A percentile compares a stretch with the other conserved stretches of the same genome.
Evolutionary conservation across 177 flowering plant genomes (phyloP).

Genomic region (Vitis hybrid): DNA sequence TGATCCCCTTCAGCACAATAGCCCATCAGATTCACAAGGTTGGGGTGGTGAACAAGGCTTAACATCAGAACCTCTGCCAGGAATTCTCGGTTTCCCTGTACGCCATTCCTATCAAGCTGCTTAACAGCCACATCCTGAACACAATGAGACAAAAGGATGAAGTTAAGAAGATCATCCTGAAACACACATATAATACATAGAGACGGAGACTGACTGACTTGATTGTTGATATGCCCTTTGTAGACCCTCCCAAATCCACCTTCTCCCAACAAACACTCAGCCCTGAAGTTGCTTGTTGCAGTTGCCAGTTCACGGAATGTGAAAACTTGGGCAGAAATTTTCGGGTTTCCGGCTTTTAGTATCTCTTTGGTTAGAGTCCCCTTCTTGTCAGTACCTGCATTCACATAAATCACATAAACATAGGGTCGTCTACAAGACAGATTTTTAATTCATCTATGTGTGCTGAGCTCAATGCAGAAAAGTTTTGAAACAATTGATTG

Average conservation of each 20-base stretch:
- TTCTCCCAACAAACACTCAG: constrained; percentile 34
- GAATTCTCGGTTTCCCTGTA: constrained; percentile 37
- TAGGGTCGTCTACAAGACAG: no score
- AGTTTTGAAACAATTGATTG: no score
- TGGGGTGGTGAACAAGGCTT: constrained; percentile 27
- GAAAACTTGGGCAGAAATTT: constrained; percentile 24
- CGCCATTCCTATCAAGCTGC: constrained; percentile 28
- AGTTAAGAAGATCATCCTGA: neutral
- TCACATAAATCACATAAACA: neutral
- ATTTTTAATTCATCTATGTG: neutral
- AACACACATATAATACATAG: neutral
- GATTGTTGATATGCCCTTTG: constrained; percentile 34
- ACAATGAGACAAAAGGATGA: neutral
- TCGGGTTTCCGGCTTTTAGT: constrained; percentile 16
- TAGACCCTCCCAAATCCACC: constrained; percentile 57
- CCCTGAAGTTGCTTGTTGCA: constrained; percentile 39
- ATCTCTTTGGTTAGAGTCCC: constrained; percentile 21
- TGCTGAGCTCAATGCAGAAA: no score
- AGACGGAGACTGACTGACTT: constrained; percentile 22
- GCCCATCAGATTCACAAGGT: constrained; percentile 31
- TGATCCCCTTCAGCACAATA: constrained; percentile 34
- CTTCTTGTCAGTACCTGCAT: constrained; percentile 25
- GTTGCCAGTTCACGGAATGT: constrained; percentile 27
- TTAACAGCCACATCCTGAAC: constrained; percentile 34
- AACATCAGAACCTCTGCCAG: constrained; percentile 27